Conservation (phyloP, 75 land plant genomes). For the Cunninghamia lanceolata region DNA sequence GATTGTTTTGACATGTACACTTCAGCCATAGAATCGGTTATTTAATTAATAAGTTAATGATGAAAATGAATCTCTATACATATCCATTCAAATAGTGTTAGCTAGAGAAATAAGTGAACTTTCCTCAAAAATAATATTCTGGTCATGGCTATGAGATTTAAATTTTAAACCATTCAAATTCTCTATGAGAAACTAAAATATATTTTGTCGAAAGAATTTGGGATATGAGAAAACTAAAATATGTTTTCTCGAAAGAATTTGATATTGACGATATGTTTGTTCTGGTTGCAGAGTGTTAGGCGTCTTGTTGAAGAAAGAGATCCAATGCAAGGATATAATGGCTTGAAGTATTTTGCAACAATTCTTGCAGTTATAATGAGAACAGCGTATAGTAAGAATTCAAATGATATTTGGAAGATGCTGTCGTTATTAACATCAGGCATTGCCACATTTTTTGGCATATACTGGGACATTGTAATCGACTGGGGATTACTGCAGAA, state of each 20-base stretch:
- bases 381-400: constrained; percentile 40
- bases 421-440: constrained; percentile 59
- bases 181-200: background rate
- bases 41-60: no score
- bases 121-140: background rate
- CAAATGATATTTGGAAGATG: constrained; percentile 40
- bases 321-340: constrained; percentile 61
- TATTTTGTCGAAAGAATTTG: background rate
- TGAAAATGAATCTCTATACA: background rate
- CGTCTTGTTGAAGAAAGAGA: constrained; percentile 74
- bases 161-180: background rate
- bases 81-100: background rate
- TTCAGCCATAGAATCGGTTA: no score
- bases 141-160: background rate
- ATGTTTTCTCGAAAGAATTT: background rate
- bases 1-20: no score
- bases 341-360: constrained; percentile 87
- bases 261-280: background rate
- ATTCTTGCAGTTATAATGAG: constrained; percentile 87
- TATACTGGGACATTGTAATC: constrained; percentile 90
- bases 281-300: constrained; percentile 62
- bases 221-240: background rate
- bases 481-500: constrained; percentile 91
- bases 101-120: background rate
- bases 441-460: constrained; percentile 74